A percentile compares a stretch with the other conserved stretches of the same genome.
phyloP scores from a whole-genome alignment of 2,329 filamentous ascomycete species.

The Laburnicola sp. region DNA sequence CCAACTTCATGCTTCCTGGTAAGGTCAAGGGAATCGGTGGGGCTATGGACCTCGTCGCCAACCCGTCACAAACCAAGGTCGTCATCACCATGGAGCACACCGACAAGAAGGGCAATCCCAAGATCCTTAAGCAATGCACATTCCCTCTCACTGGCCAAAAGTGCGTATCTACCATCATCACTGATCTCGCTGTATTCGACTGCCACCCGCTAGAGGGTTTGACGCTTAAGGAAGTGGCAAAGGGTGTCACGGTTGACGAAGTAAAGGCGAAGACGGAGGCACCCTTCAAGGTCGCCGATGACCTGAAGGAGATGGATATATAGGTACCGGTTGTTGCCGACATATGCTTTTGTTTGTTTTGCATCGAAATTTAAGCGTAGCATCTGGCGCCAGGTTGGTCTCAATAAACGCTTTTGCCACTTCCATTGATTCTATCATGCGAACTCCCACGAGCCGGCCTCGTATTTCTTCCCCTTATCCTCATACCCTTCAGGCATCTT shows the following conservation, averaged over 20 bases:
- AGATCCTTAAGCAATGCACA: constrained; percentile 62
- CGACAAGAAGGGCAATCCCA: constrained; percentile 88
- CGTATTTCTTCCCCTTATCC: constrained; percentile 27
- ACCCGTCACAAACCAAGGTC: constrained; percentile 80
- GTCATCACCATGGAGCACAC: constrained; percentile 95
- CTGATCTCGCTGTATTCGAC: constrained; percentile 54
- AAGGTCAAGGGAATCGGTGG: constrained; percentile 93
- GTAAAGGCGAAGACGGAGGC: constrained; percentile 86
- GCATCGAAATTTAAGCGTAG: constrained; percentile 14
- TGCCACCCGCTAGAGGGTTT: constrained; percentile 78
- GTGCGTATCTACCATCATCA: constrained; percentile 47
- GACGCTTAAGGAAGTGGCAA: constrained; percentile 80
- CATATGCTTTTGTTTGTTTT: constrained; percentile 2
- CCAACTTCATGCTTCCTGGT: constrained; percentile 90
- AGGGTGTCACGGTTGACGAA: constrained; percentile 86
- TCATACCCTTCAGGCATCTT: constrained; percentile 30
- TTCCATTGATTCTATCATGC: constrained; percentile 2
- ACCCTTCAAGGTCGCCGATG: constrained; percentile 76
- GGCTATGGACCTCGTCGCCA: constrained; percentile 88
- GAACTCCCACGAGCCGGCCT: constrained; percentile 34
- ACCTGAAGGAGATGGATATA: constrained; percentile 72
- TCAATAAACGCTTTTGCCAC: not conserved
- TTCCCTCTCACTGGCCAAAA: constrained; percentile 46
- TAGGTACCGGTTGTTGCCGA: constrained; percentile 8
- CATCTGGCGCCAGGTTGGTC: constrained; percentile 12